phyloP scores from a whole-genome alignment of 1,284 basidiomycete genomes.

The Dichomitus squalens region DNA sequence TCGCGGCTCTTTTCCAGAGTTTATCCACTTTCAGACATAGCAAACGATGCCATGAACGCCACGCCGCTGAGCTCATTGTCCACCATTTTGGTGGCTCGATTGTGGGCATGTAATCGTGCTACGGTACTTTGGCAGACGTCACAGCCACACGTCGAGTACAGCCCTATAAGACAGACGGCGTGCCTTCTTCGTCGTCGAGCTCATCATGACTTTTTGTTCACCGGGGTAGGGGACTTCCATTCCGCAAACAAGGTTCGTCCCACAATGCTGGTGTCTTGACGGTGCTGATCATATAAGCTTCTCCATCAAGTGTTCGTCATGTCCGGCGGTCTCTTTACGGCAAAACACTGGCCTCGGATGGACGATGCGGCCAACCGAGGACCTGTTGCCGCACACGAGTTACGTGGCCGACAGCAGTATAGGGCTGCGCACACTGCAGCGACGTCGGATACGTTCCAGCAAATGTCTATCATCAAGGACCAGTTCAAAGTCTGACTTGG shows the following conservation, averaged over 20 bases:
- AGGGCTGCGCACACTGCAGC: background rate
- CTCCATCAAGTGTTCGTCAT: background rate
- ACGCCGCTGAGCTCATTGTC: background rate
- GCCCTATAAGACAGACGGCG: background rate
- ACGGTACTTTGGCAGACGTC: constrained; percentile 7
- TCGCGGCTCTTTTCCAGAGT: background rate
- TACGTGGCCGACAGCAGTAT: background rate
- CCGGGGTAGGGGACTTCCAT: constrained; percentile 11
- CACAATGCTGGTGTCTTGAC: background rate
- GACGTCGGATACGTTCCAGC: constrained; percentile 7
- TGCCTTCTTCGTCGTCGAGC: background rate
- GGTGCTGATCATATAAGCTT: constrained; percentile 8
- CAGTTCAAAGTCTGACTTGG: background rate
- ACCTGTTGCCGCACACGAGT: background rate
- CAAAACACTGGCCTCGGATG: background rate
- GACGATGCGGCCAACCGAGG: background rate
- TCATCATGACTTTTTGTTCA: constrained; percentile 4
- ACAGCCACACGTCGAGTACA: constrained; percentile 13
- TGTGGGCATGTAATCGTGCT: background rate
- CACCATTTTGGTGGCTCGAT: background rate
- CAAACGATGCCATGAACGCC: background rate
- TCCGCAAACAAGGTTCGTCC: constrained; percentile 9
- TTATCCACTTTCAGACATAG: background rate
- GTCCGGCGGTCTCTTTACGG: background rate
- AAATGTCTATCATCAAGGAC: background rate